Evolutionary conservation across 2,329 filamentous ascomycete genomes (phyloP), one percentile per base, ranked within the genome.

Genomic region (Blumeria hordei): DNA sequence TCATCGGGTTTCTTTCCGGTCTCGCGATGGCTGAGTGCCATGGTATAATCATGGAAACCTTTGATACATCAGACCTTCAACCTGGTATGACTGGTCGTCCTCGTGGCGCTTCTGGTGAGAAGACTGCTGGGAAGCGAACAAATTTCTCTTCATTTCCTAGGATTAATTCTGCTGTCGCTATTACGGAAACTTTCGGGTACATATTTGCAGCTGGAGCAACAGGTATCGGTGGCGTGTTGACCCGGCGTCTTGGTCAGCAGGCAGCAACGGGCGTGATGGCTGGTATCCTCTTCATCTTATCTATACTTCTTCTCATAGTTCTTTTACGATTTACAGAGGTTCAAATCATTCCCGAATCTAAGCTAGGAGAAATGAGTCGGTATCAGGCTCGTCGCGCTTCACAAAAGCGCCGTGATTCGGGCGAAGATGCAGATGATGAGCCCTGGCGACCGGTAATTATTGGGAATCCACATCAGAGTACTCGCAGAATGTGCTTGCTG

Each of bases 101-200:
- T n/a, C 69, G 67, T 33, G 69, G 69, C n/a, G 65, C 67, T 14
- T 73, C 72, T 45, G 69, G 70, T 49, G 62, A 75, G 55, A 71
- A 69, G 33, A 63, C 71, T 60, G 55, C 63, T 5, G 57, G 59
- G 6, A 71, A 75, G 50, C 68, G 75, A 37, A 86, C 78, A 10
- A 85, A 85, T 63, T 88, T 85, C 68, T 85, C 83, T 0, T 81
- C 78, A 0, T 87, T 85, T 59, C 85, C 85, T 6, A 75, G 84
- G 41, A 78, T 88, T 8, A 78, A 74, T 16, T 81, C 83, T 6
- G 85, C 78, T 0, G 80, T 85, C 63, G 83, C 83, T 33, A 71
- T 79, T 8, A 76, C 77, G n/a, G 83, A 88, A 62, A 74, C 74
- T 1, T 66, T 87, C 36, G 80, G 77, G 1, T 88, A 85, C 64